Evolutionary conservation across 306 rosid genomes (phyloP).

Genomic region (Trifolium pratense): DNA sequence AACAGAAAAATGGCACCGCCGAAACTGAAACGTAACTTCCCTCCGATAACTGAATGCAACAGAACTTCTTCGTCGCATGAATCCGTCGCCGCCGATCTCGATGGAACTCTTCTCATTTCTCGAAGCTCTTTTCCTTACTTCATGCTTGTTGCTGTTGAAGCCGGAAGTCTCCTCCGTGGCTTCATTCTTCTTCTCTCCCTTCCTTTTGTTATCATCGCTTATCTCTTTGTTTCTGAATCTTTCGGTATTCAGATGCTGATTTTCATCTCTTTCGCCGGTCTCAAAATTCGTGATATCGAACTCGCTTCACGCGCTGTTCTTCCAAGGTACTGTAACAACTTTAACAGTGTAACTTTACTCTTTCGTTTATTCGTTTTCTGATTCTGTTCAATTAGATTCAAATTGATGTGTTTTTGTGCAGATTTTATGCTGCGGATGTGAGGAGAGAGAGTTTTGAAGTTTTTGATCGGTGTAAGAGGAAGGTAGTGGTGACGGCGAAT

Average conservation of each 20-base stretch:
- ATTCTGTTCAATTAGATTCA: background rate
- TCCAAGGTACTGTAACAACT: constrained; percentile 59
- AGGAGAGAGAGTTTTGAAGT: constrained; percentile 86
- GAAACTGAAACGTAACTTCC: constrained; percentile 55
- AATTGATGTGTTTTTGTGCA: constrained; percentile 1
- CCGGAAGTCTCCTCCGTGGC: constrained; percentile 94
- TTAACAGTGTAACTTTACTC: background rate
- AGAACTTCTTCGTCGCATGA: constrained; percentile 43
- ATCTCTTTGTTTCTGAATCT: constrained; percentile 87
- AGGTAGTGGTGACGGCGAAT: constrained; percentile 92
- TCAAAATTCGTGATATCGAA: constrained; percentile 90
- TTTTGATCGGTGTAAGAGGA: constrained; percentile 82
- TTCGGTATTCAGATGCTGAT: constrained; percentile 93
- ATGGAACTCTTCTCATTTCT: constrained; percentile 81
- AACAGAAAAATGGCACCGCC: constrained; percentile 47
- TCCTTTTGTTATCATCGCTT: constrained; percentile 74
- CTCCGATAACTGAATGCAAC: constrained; percentile 56
- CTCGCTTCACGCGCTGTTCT: constrained; percentile 91
- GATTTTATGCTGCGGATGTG: constrained; percentile 92
- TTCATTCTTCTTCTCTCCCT: constrained; percentile 81
- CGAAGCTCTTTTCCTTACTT: constrained; percentile 90
- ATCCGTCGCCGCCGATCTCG: constrained; percentile 90
- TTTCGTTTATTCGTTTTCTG: background rate
- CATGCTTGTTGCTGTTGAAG: constrained; percentile 95
- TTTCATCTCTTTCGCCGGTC: constrained; percentile 87